Evolutionary conservation across 805 yeast genomes (phyloP), one percentile per base, ranked within the genome.

Genomic region (Wickerhamiella sorbophila): DNA sequence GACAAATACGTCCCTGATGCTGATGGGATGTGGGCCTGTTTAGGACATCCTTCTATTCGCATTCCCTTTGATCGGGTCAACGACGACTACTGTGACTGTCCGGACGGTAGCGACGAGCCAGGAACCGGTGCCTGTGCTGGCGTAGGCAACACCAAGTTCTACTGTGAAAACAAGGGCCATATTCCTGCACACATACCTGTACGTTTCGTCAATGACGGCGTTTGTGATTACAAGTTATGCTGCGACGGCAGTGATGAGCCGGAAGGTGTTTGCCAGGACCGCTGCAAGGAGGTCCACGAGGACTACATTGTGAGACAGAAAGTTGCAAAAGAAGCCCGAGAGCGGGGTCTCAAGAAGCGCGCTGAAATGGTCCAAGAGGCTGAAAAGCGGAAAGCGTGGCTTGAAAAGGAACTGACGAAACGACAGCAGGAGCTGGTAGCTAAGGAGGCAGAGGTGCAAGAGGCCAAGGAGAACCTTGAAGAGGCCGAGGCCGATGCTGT

Each of bases 21-120:
- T 1, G 58, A 70, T 5, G 74, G 74, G 1, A 58, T 65, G 38
- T 88, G 91, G 84, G 60, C 65, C 4, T 88, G 97, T 63, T 58
- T 88, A 31, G 52, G 61, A 26, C 70, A 81, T 53, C 79, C 91
- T 0, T 70, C 73, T n/a, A 72, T 85, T 4, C 65, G 64, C 17
- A 60, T 88, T 16, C 66, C 77, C 33, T 65, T 66, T 40, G 64
- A 64, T 31, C 81, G 77, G 53, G 70, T 88, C 51, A 88, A 88
- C 57, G 96, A 91, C 59, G 80, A 86, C 52, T 79, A 70, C 55
- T 88, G 97, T 61, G 97, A 91, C 55, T 88, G 97, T 63, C 96
- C 96, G 0, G 98, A 91, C 62, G 97, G 97, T 0, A 76, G 87
- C 4, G 98, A 91, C 62, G 97, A 91, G 59, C 95, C 96, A 0